Base-by-base conservation (phyloP, 169 alveolate genomes). In the Plasmodium vivax region DNA sequence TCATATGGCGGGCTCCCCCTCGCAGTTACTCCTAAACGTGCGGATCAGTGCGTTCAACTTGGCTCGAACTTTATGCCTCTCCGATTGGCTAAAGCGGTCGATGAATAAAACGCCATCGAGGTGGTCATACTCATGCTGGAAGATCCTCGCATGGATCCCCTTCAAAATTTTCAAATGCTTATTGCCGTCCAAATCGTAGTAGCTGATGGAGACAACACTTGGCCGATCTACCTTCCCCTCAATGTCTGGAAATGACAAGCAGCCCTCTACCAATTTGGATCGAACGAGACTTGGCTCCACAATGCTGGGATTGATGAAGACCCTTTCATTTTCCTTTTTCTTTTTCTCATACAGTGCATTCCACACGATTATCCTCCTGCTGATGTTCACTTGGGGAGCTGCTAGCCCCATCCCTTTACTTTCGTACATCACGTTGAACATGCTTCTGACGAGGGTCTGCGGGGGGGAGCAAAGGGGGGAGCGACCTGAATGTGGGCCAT, bases 351-450 rank as follows among this genome's bases (percentile, higher is more conserved):
- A 88, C 2, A 84, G 56, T 47, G 93, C 93, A 77, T 93, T 93
- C 93, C 92, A 93, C 30, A 93, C 96, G 32, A 93, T 93, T 43
- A 93, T 62, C 47, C 83, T 58, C 73, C 36, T 77, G 45, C 68
- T 84, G 84, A 93, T 74, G n/a, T 91, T 80, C 10, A 93, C 93
- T 82, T 93, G 96, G 3, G 96, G 94, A n/a, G 96, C 96, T 45
- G 96, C 85, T n/a, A 93, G 80, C 12, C 96, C 96, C 2, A 93
- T 84, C n/a, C 94, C 96, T 77, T 83, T 83, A 9, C 68, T 91
- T 38, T 62, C 84, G 16, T 93, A 93, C 96, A 93, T 93, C 32
- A 85, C 34, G 30, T 84, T 80, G 43, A 84, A 77, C 94, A 93
- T 84, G 27, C 68, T 34, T 38, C 84, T 56, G 10, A 84, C 82